Base-by-base conservation (phyloP, 2,329 filamentous ascomycete genomes). In the Paecilomyces dactylethromorphus region DNA sequence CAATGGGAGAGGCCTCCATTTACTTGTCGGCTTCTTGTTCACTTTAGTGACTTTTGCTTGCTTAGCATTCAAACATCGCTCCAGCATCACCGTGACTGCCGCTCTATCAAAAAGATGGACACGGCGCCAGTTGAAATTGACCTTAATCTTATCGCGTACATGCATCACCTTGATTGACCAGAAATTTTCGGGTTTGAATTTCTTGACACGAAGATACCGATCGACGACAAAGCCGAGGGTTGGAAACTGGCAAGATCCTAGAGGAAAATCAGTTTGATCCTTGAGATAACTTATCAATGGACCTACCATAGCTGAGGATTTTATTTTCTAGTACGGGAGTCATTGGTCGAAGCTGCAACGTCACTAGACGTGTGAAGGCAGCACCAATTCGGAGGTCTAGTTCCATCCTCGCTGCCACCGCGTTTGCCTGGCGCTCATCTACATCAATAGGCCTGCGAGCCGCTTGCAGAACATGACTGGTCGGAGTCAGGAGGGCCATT, bases 151-250 rank as follows among this genome's bases (percentile, higher is more conserved):
- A 39, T 96, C 88, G 56, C 90, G 87, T 50, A 81, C 83, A 67
- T 97, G 90, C 68, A 85, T 86, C 45, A 99, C 82, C 66, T 88
- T 93, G 78, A 99, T 96, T 60, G 84, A 84, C 94, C 94, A 99
- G 74, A 97, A 99, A 0, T 84, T 79, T 70, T 99, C 94, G 0
- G 93, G 89, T 0, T 94, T 87, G 73, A 99, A 99, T 66, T 96
- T 96, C 63, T 91, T 87, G 56, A 99, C 94, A 55, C 90, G 87
- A 67, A 96, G 91, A 73, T 97, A 99, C 54, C 93, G 86, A 74
- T 99, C 94, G 6, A 99, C 94, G 1, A 99, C 93, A 65, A 99
- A 99, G 0, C 94, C 94, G 4, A 99, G 81, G 0, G 94, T 97
- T 1, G 94, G 94, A 68, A 99, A 99, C 72, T 99, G 94, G 65